These are phyloP conservation scores for Hypoxylon subgilvum DNA, from an alignment of 495 filamentous ascomycete genomes.

Conservation along the genomic window DNA sequence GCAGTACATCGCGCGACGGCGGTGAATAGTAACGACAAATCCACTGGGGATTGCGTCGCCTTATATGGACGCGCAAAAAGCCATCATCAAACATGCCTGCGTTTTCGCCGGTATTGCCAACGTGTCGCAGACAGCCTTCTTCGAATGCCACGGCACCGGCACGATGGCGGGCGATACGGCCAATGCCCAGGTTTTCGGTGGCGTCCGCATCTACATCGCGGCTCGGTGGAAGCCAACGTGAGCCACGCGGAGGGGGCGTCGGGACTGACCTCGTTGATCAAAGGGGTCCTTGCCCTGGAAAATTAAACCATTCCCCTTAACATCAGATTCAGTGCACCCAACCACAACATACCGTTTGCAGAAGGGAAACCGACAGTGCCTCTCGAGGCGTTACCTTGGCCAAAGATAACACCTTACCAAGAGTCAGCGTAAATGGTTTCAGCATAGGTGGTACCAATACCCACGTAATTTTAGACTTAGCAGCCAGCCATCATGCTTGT, in stretches of 20 bases:
- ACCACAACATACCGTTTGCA: conserved; percentile 38
- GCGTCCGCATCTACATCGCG: conserved; percentile 50
- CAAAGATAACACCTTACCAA: conserved; percentile 17
- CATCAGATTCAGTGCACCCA: conserved; percentile 38
- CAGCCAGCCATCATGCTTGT: no score
- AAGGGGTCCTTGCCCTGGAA: conserved; percentile 56
- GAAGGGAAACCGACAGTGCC: conserved; percentile 33
- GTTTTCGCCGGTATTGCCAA: conserved; percentile 47
- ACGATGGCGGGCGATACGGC: conserved; percentile 47
- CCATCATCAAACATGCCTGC: conserved; percentile 54
- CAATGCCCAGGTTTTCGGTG: conserved; percentile 42
- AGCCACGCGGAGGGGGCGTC: conserved; percentile 58
- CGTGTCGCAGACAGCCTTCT: conserved; percentile 47
- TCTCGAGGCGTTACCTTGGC: conserved; percentile 32
- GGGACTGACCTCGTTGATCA: conserved; percentile 57
- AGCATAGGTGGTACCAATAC: conserved; percentile 61
- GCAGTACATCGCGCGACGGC: conserved; percentile 57
- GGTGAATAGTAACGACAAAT: conserved; percentile 52
- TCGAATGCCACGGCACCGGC: conserved; percentile 46
- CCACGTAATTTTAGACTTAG: conserved; percentile 37
- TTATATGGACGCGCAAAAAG: conserved; percentile 52
- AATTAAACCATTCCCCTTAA: conserved; percentile 47
- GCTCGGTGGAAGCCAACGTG: conserved; percentile 59
- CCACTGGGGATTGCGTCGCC: conserved; percentile 54
- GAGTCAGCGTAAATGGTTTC: conserved; percentile 57